Evolutionary conservation across 352 stramenopile genomes (phyloP).

Genomic region (Globisporangium okanoganense): DNA sequence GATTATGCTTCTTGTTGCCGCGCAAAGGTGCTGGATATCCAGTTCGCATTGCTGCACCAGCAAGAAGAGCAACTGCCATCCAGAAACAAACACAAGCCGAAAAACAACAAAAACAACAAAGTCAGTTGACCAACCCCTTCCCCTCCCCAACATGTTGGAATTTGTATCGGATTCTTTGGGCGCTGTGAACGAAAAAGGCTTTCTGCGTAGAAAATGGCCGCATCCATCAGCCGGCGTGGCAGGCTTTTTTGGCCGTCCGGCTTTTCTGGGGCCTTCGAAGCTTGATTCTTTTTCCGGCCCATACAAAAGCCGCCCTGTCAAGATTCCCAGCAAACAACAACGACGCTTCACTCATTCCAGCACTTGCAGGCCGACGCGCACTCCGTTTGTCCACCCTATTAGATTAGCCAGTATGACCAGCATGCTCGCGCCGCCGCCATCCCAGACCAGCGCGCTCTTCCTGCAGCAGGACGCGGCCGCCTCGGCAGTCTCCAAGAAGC

Average conservation of each 20-base stretch:
- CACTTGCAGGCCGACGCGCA: slow-evolving; percentile 8
- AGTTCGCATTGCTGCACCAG: background rate
- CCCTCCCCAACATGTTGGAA: background rate
- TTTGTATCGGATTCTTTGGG: background rate
- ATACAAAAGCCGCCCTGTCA: slow-evolving; percentile 5
- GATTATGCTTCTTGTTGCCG: background rate
- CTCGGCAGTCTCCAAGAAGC: slow-evolving; percentile 44
- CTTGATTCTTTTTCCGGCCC: slow-evolving; percentile 13
- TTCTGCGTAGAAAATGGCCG: slow-evolving; percentile 12
- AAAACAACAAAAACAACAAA: no score
- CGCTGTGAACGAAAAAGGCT: slow-evolving; percentile 7
- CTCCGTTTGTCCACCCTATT: background rate
- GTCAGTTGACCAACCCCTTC: background rate
- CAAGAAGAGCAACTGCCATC: background rate
- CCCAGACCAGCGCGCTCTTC: slow-evolving; percentile 17
- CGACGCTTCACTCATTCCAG: slow-evolving; percentile 8
- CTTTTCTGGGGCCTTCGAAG: background rate
- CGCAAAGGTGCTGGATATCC: background rate
- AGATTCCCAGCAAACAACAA: background rate
- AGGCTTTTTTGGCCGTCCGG: slow-evolving; percentile 2
- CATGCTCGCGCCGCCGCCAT: slow-evolving; percentile 43
- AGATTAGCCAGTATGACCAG: slow-evolving; percentile 17
- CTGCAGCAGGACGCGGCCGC: slow-evolving; percentile 22
- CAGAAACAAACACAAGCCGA: background rate
- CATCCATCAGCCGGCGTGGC: slow-evolving; percentile 16